Evolutionary conservation across 169 alveolate genomes (phyloP).

Genomic region (Cryptosporidium canis): DNA sequence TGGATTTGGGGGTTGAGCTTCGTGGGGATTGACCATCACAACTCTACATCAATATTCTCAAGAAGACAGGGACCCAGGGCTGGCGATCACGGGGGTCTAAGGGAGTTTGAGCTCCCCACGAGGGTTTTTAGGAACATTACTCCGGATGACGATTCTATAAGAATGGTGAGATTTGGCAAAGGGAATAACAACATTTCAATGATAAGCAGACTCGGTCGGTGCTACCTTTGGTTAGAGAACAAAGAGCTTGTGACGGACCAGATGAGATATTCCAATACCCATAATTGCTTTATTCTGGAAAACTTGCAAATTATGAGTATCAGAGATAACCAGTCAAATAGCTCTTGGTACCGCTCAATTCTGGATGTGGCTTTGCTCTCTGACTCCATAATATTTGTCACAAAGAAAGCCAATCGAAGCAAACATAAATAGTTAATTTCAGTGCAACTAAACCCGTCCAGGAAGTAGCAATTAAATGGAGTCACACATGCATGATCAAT

Average conservation of each 20-base stretch:
- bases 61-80: neutral
- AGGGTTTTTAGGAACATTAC: slow-evolving; percentile 51
- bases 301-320: neutral
- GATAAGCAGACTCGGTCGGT: slow-evolving; percentile 29
- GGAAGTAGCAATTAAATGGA: no score
- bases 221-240: slow-evolving; percentile 52
- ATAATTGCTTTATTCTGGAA: slow-evolving; percentile 22
- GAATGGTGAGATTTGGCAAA: slow-evolving; percentile 29
- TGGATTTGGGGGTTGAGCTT: slow-evolving; percentile 63
- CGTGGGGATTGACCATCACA: slow-evolving; percentile 19
- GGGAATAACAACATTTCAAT: slow-evolving; percentile 57
- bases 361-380: slow-evolving; percentile 32
- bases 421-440: neutral
- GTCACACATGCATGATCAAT: neutral
- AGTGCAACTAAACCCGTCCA: no score
- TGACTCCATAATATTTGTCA: slow-evolving; percentile 21
- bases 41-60: neutral
- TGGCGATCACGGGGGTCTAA: neutral
- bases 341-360: neutral
- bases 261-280: slow-evolving; percentile 14
- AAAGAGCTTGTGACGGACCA: slow-evolving; percentile 10
- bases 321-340: neutral
- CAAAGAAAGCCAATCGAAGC: neutral
- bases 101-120: slow-evolving; percentile 31
- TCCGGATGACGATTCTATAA: slow-evolving; percentile 32